phyloP scores from a whole-genome alignment of 2,329 filamentous ascomycete genomes.

The Calcarisporium arbuscula region DNA sequence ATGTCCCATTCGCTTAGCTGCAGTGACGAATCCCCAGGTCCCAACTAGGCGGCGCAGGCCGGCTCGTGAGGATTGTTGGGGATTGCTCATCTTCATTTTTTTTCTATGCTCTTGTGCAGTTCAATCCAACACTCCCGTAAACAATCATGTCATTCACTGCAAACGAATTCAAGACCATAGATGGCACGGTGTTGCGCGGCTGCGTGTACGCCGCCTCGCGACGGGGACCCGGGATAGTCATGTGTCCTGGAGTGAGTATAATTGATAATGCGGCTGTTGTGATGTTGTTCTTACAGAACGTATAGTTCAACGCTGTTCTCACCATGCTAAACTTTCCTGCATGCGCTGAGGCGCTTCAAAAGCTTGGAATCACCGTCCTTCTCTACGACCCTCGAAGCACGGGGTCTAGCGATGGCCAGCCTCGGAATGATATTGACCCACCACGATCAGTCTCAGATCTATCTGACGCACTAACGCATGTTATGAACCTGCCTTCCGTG shows the following conservation, averaged over 20 bases:
- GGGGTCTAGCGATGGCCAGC: slow-evolving; percentile 29
- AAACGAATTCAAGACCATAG: slow-evolving; percentile 33
- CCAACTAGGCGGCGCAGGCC: too few species aligned
- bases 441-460: slow-evolving; percentile 23
- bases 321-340: too few species aligned
- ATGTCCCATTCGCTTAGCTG: too few species aligned
- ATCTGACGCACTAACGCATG: slow-evolving; percentile 30
- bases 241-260: slow-evolving; percentile 19
- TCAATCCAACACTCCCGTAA: too few species aligned
- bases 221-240: slow-evolving; percentile 20
- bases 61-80: too few species aligned
- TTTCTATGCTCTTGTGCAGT: too few species aligned
- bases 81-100: too few species aligned
- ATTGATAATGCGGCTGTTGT: too few species aligned
- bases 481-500: slow-evolving; percentile 36
- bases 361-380: slow-evolving; percentile 25
- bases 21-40: too few species aligned
- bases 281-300: background rate
- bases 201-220: slow-evolving; percentile 25
- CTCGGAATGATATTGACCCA: slow-evolving; percentile 31
- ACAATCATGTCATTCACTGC: too few species aligned
- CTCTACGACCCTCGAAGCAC: slow-evolving; percentile 29
- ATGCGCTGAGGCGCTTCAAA: slow-evolving; percentile 25
- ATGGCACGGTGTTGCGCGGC: slow-evolving; percentile 31
- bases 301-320: slow-evolving; percentile 12